phyloP scores from a whole-genome alignment of 257 asterid species.

The Schizonepeta tenuifolia region DNA sequence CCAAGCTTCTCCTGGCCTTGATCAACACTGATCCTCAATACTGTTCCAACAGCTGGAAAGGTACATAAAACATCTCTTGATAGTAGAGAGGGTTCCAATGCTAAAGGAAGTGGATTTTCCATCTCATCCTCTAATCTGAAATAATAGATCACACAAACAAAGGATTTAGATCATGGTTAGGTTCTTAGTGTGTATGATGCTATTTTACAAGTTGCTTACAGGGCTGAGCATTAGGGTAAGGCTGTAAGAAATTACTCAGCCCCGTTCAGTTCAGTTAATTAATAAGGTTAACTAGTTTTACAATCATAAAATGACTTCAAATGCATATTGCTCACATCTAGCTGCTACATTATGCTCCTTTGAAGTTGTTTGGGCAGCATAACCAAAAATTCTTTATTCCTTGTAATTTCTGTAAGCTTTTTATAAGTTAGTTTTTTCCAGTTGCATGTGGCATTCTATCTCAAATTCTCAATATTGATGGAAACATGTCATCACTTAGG shows the following conservation, averaged over 20 bases:
- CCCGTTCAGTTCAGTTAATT: neutral
- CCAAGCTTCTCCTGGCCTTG: slow-evolving; percentile 54
- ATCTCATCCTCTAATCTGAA: slow-evolving; percentile 74
- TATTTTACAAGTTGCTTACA: slow-evolving; percentile 16
- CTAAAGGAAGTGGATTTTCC: slow-evolving; percentile 67
- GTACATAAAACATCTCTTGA: slow-evolving; percentile 68
- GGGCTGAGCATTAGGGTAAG: neutral
- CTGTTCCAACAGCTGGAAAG: slow-evolving; percentile 80
- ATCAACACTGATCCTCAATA: slow-evolving; percentile 61
- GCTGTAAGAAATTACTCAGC: neutral
- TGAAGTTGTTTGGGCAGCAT: too few species aligned
- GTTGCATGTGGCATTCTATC: too few species aligned
- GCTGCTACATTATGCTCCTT: neutral
- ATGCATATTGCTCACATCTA: neutral
- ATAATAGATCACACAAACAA: slow-evolving; percentile 28
- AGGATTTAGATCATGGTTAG: neutral
- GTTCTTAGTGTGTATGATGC: neutral
- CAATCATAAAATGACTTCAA: neutral
- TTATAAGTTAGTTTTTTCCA: too few species aligned
- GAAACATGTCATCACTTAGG: too few species aligned
- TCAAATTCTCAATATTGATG: too few species aligned
- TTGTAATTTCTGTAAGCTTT: too few species aligned
- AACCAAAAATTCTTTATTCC: too few species aligned
- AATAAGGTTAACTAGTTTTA: neutral
- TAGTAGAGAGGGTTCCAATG: slow-evolving; percentile 54